Base-by-base conservation (phyloP, 805 yeast genomes). In the Yarrowia keelungensis region DNA sequence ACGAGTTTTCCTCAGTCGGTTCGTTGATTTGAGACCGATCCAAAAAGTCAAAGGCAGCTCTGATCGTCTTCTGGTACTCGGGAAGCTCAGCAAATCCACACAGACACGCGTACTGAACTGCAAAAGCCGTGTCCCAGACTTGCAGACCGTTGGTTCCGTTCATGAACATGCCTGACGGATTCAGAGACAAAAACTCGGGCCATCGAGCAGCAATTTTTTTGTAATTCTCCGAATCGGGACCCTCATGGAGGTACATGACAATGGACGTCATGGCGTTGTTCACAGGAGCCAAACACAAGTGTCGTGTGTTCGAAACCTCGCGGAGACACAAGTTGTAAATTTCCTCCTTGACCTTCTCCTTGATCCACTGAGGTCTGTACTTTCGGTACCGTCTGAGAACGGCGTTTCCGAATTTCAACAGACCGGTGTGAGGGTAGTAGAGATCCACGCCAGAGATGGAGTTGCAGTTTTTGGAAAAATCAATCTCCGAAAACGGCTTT, bases 91-190 rank as follows among this genome's bases (percentile, higher is more conserved):
- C 93, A 43, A 93, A 78, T 0, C 97, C 97, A 0, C 97, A 90
- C 74, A 85, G 81, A 70, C 91, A 87, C 71, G 86, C 84, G 74
- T 91, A 91, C 76, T 95, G 99, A 35, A 95, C 82, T 69, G 91
- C 89, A 80, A 95, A 94, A 0, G 98, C 93, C 36, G 89, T 88
- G 78, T 95, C 99, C 99, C 99, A 95, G 0, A 89, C 93, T 79
- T 95, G 99, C 0, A 91, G 91, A 32, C 99, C 99, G 77, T 95
- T 95, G 0, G 99, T 95, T 2, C 99, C 99, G 91, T 90, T 91
- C 69, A 91, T 89, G 1, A 94, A 86, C 87, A 95, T 84, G 5
- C 99, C 99, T 75, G 89, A 90, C 0, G 92, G 90, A 0, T 97
- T 96, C 79, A 89, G 89, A 78, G 90, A 92, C 65, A 92, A 74